Evolutionary conservation across 495 filamentous ascomycete species (phyloP).

Genomic region (Tetracladium marchalianum): DNA sequence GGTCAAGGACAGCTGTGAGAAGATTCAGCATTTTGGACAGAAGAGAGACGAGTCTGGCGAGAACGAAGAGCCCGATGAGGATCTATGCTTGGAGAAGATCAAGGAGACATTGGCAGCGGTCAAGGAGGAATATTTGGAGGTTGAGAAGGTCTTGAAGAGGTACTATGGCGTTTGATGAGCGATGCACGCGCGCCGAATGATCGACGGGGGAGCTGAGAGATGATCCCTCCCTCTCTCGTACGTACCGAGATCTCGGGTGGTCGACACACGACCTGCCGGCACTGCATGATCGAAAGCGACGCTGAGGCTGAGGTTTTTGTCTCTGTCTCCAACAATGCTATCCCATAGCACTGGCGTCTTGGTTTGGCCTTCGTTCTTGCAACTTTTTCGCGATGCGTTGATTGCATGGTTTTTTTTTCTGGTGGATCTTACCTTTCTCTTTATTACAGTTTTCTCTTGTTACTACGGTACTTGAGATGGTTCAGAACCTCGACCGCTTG

Average conservation of each 20-base stretch:
- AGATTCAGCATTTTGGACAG: constrained; percentile 88
- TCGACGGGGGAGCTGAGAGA: not conserved
- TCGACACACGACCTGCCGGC: too few relatives aligned
- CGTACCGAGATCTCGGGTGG: not conserved
- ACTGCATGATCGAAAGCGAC: constrained; percentile 10
- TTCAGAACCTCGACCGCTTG: not conserved
- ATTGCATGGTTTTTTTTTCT: constrained; percentile 11
- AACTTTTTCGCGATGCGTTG: not conserved
- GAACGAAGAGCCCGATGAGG: constrained; percentile 48
- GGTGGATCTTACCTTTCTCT: not conserved
- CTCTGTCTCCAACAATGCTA: constrained; percentile 17
- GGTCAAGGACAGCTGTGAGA: constrained; percentile 87
- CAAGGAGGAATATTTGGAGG: constrained; percentile 68
- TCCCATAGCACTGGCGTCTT: constrained; percentile 14
- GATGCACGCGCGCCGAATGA: not conserved
- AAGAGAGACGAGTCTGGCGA: constrained; percentile 68
- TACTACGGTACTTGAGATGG: constrained; percentile 10
- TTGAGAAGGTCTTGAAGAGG: constrained; percentile 56
- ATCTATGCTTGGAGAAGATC: constrained; percentile 57
- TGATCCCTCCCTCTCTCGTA: not conserved
- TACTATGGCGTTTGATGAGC: constrained; percentile 36
- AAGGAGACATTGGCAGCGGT: constrained; percentile 56
- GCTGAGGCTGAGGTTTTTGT: constrained; percentile 10
- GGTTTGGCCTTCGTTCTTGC: not conserved
- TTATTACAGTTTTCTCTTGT: not conserved